Conservation (phyloP, 352 stramenopile genomes). For the Saprolegnia parasitica region DNA sequence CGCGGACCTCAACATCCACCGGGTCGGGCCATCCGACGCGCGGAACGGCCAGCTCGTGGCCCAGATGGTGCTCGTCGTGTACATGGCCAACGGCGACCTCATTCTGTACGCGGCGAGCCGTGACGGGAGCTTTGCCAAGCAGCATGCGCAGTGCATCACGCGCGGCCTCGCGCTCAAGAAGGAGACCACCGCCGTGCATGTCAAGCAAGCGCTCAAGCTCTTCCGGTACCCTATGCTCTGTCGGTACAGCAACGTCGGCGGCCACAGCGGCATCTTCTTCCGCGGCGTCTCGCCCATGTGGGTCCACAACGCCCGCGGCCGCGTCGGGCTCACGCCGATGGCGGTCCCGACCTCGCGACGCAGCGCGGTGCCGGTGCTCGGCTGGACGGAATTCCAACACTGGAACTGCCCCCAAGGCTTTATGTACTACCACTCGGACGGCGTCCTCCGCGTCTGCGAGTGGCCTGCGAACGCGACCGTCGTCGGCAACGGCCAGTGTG, state of each 20-base stretch:
- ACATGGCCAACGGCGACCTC: slow-evolving; percentile 78
- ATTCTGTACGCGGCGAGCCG: slow-evolving; percentile 57
- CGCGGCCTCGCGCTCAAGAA: slow-evolving; percentile 63
- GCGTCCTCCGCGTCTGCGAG: slow-evolving; percentile 72
- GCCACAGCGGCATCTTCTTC: slow-evolving; percentile 82
- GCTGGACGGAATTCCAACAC: slow-evolving; percentile 83
- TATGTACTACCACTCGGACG: slow-evolving; percentile 84
- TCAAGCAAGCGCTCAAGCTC: slow-evolving; percentile 43
- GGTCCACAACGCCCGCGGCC: slow-evolving; percentile 65
- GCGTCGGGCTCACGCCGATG: slow-evolving; percentile 68
- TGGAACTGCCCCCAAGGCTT: slow-evolving; percentile 86
- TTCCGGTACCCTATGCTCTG: slow-evolving; percentile 87
- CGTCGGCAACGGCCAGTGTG: slow-evolving; percentile 57
- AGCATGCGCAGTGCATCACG: slow-evolving; percentile 71
- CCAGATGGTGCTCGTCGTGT: slow-evolving; percentile 79
- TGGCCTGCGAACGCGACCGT: slow-evolving; percentile 67
- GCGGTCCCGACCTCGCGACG: slow-evolving; percentile 46
- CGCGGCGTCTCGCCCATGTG: slow-evolving; percentile 79
- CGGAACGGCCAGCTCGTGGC: slow-evolving; percentile 69
- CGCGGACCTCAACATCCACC: slow-evolving; percentile 77
- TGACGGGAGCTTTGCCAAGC: slow-evolving; percentile 51
- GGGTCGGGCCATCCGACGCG: slow-evolving; percentile 62
- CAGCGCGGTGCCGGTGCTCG: slow-evolving; percentile 75
- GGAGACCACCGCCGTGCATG: slow-evolving; percentile 51
- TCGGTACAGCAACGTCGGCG: slow-evolving; percentile 76